Evolutionary conservation across 495 filamentous ascomycete genomes (phyloP), one percentile per base, ranked within the genome.

Genomic region (Xanthoparmelia taractica): DNA sequence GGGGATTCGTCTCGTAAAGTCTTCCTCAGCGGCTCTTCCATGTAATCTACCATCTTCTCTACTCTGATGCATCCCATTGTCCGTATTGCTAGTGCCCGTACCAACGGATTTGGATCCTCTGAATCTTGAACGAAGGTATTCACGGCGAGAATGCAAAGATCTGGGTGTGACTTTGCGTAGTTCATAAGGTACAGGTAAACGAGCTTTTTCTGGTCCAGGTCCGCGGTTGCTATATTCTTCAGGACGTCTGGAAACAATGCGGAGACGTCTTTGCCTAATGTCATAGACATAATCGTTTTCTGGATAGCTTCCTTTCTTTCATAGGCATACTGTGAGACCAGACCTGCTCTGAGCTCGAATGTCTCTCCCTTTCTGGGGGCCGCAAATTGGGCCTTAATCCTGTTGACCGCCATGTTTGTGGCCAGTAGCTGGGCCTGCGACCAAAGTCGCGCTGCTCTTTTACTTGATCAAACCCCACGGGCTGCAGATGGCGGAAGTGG

Each of bases 201-300:
- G 66, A 99, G 87, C 80, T 99, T 99, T 83, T 99, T 99, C 80
- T 99, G 94, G 73, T 97, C 94, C 63, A 99, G 77, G 74, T 99
- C 94, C 34, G 77, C 78, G 10, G 94, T 97, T 52, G 95, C 92
- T 76, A 99, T 97, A 68, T 99, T 99, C 80, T 99, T 99, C 64
- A 99, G 83, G 17, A 99, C 93, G 70, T 99, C 94, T 23, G 94
- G 94, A 75, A 99, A 99, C 41, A 99, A 80, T 36, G 92, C 89
- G 57, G 94, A 99, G 41, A 99, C 94, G 75, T 99, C 94, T 74
- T 99, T 99, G 67, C 94, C 94, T 61, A 99, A 77, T 0, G 94
- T 99, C 94, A 99, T 99, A 69, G 94, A 88, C 90, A 96, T 96
- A 75, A 99, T 99, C 43, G 94, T 99, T 79, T 96, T 97, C 74